Evolutionary conservation across 176 grass and related monocot species (phyloP), one percentile per base, ranked within the genome.

Genomic region (Zoysia japonica): DNA sequence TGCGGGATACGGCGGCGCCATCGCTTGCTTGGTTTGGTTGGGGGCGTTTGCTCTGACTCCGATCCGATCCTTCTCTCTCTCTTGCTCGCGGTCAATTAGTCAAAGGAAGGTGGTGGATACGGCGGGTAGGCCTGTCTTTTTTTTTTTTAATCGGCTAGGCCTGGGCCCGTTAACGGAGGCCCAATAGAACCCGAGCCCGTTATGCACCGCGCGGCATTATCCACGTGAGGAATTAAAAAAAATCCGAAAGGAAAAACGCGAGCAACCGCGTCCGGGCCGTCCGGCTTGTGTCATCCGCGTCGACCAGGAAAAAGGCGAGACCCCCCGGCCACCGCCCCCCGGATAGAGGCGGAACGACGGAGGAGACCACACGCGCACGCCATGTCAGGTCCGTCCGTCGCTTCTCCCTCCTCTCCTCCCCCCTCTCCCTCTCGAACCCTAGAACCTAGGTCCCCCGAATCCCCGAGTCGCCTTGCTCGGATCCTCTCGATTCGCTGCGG

Each of bases 321-420:
- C 1, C 17, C 5, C 6, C 3, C 4, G 10, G 14, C 6, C 40
- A 28, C 39, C 16, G 16, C 2, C 40, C 0, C 19, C 20, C 10
- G 39, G 53, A 7, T 17, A 16, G 8, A 9, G 2, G 13, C 17
- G 49, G 28, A 28, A 0, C 28, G 28, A 28, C 9, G 9, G 75
- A 52, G 76, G 47, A 52, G 35, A 35, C 7, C 15, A 8, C 40
- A 6, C 60, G 43, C 70, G 70, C 60, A 67, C 80, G 75, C 69
- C 66, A 85, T 89, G 87, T 74, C 87, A 89, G 87, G 87, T 89
- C 51, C 72, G 78, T 72, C 37, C 72, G 78, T 72, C 37, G 6
- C 38, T 9, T 17, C 12, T 71, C 2, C 20, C 11, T 12, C 3
- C 2, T 37, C 2, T 28, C 28, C 28, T 28, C 28, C 28, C 7